phyloP scores from a whole-genome alignment of 352 stramenopile genomes.

The Pythium chondricola region DNA sequence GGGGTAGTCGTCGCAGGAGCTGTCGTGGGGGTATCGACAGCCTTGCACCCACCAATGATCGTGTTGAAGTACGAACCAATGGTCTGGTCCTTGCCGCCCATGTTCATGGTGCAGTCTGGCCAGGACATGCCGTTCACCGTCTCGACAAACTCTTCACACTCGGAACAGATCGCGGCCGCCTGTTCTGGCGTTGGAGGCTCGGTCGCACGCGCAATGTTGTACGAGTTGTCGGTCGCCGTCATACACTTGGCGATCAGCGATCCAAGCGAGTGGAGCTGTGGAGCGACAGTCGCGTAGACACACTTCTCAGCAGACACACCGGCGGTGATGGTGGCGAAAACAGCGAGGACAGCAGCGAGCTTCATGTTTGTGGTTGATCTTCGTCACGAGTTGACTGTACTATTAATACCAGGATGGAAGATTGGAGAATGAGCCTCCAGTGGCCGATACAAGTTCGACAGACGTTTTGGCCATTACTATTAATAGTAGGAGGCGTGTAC shows the following conservation, averaged over 20 bases:
- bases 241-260: conserved; percentile 11
- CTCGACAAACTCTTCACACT: conserved; percentile 11
- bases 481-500: too few relatives aligned
- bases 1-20: too few relatives aligned
- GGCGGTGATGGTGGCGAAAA: not conserved
- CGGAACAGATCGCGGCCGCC: conserved; percentile 10
- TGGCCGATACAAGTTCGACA: too few relatives aligned
- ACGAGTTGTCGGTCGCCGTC: conserved; percentile 9
- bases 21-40: not conserved
- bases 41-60: conserved; percentile 11
- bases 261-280: conserved; percentile 11
- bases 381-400: too few relatives aligned
- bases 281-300: conserved; percentile 12
- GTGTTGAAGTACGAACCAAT: conserved; percentile 17
- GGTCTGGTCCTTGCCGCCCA: conserved; percentile 15
- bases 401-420: too few relatives aligned
- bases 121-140: conserved; percentile 7
- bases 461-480: too few relatives aligned
- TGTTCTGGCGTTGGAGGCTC: conserved; percentile 10
- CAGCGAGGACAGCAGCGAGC: not conserved
- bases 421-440: too few relatives aligned
- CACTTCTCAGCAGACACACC: conserved; percentile 5
- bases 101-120: conserved; percentile 14
- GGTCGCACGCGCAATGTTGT: conserved; percentile 13
- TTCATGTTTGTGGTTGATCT: too few relatives aligned